A percentile compares a stretch with the other conserved stretches of the same genome.
Conservation (phyloP, 805 yeast genomes). For the Lipomyces yamanashiensis region DNA sequence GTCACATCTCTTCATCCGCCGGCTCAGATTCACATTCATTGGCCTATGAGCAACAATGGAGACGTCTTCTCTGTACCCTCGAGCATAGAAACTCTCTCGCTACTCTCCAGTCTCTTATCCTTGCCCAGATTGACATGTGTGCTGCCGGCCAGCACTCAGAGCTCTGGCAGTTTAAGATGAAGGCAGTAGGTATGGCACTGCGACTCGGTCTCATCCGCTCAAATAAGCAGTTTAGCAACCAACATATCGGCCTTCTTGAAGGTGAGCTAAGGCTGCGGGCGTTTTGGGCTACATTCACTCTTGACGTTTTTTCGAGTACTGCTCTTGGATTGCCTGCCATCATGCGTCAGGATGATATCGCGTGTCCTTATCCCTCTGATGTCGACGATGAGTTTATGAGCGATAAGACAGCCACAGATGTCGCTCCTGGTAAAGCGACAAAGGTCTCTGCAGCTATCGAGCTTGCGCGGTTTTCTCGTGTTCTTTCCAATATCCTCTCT, state of each 20-base stretch:
- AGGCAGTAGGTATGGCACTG: slow-evolving; percentile 80
- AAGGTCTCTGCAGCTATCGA: slow-evolving; percentile 36
- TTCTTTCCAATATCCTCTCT: slow-evolving; percentile 74
- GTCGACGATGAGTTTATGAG: slow-evolving; percentile 41
- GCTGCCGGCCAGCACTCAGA: slow-evolving; percentile 75
- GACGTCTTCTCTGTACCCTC: slow-evolving; percentile 32
- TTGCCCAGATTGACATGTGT: slow-evolving; percentile 72
- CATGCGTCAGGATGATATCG: slow-evolving; percentile 78
- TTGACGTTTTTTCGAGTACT: slow-evolving; percentile 76
- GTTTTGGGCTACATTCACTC: slow-evolving; percentile 81
- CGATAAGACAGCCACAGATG: slow-evolving; percentile 21
- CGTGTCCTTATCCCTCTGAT: slow-evolving; percentile 73
- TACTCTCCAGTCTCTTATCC: slow-evolving; percentile 62
- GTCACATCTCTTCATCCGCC: slow-evolving; percentile 30
- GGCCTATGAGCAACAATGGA: slow-evolving; percentile 40
- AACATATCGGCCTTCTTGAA: slow-evolving; percentile 61
- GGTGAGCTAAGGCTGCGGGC: slow-evolving; percentile 81
- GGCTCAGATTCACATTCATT: slow-evolving; percentile 15
- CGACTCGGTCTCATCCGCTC: slow-evolving; percentile 84
- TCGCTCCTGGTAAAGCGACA: slow-evolving; percentile 41
- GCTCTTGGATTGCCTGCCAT: slow-evolving; percentile 83
- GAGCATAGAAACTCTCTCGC: slow-evolving; percentile 38
- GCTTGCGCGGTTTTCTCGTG: slow-evolving; percentile 26
- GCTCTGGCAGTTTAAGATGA: slow-evolving; percentile 75
- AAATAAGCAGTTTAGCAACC: slow-evolving; percentile 50